phyloP scores from a whole-genome alignment of 129 eudicot species.

The Centrapalus pauciflorus region DNA sequence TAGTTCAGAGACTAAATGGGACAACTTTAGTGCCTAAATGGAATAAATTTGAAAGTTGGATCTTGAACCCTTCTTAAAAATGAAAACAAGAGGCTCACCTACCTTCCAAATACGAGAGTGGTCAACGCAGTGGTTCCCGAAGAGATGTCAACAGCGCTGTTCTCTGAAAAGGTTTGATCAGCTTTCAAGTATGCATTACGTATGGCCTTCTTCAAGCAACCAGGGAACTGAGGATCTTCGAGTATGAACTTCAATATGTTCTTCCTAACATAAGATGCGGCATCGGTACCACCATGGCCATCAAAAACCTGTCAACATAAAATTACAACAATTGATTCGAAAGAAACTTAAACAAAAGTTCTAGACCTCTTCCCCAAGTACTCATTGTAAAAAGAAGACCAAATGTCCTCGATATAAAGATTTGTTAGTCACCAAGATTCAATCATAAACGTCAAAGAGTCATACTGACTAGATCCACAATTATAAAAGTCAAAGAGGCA shows the following conservation, averaged over 20 bases:
- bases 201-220: conserved; percentile 60
- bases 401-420: no score
- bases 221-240: conserved; percentile 72
- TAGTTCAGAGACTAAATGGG: no score
- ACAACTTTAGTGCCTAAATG: no score
- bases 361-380: no score
- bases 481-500: not conserved
- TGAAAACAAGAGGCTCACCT: conserved; percentile 12
- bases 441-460: no score
- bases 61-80: not conserved
- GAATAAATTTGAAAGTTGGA: no score
- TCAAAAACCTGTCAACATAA: conserved; percentile 67
- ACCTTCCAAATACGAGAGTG: conserved; percentile 82
- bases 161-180: conserved; percentile 81
- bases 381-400: no score
- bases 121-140: conserved; percentile 95
- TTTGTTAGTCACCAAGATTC: no score
- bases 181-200: conserved; percentile 76
- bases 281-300: conserved; percentile 98
- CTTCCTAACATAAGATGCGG: conserved; percentile 62
- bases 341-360: no score
- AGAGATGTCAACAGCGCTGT: conserved; percentile 59
- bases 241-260: conserved; percentile 65
- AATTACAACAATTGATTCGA: not conserved
- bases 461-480: no score